A percentile compares a stretch with the other conserved stretches of the same genome.
phyloP scores from a whole-genome alignment of 306 rosid species.

The peach (Prunus persica) region Prunus_persica_NCBIv2 NC_034012.1:9691501-9692000 shows the following conservation, averaged over 20 bases:
- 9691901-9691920: slow-evolving; percentile 36
- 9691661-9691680: not conserved
- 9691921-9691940: slow-evolving; percentile 38
- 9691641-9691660: not conserved
- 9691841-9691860: slow-evolving; percentile 38
- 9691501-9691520: not conserved
- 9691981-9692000: slow-evolving; percentile 28
- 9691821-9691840: slow-evolving; percentile 23
- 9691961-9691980: slow-evolving; percentile 20
- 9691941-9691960: slow-evolving; percentile 34
- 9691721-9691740: not conserved
- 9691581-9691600: not conserved
- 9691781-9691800: slow-evolving; percentile 23
- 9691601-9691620: not conserved
- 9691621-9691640: not conserved
- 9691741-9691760: slow-evolving; percentile 33
- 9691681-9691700: not conserved
- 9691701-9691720: not conserved
- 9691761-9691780: slow-evolving; percentile 31
- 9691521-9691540: not conserved
- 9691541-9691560: not conserved
- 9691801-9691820: slow-evolving; percentile 29
- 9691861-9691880: slow-evolving; percentile 41
- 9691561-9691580: not conserved
- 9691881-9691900: slow-evolving; percentile 38